A percentile compares a stretch with the other conserved stretches of the same genome.
Conservation (phyloP, 2,329 filamentous ascomycete species). For the Helicocarpus griseus region DNA sequence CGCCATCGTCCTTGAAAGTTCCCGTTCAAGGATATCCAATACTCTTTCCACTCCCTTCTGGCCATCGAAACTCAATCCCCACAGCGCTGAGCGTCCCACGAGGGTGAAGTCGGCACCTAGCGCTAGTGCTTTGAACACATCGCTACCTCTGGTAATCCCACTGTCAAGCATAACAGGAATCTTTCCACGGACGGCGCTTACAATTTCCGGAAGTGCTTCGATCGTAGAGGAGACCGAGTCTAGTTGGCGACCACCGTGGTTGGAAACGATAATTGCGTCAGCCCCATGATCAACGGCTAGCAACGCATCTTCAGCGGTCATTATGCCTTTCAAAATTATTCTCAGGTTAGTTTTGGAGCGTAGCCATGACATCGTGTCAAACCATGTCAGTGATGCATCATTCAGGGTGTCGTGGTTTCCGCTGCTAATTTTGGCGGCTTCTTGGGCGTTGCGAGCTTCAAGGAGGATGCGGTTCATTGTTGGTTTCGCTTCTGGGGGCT, state of each 20-base stretch:
- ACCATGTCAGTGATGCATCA: constrained; percentile 2
- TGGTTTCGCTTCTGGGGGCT: constrained; percentile 39
- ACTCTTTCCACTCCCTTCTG: constrained; percentile 46
- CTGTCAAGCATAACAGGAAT: constrained; percentile 38
- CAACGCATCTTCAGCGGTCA: constrained; percentile 36
- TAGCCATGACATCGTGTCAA: not conserved
- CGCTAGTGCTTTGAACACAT: constrained; percentile 40
- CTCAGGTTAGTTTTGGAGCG: not conserved
- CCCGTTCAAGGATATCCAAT: constrained; percentile 42
- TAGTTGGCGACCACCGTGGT: constrained; percentile 41
- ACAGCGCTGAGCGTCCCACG: constrained; percentile 49
- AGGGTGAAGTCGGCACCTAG: constrained; percentile 50
- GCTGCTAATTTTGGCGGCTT: constrained; percentile 47
- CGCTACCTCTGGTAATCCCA: constrained; percentile 36
- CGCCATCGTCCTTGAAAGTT: constrained; percentile 25
- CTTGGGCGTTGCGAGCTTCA: constrained; percentile 48
- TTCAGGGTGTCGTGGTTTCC: constrained; percentile 50
- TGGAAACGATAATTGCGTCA: constrained; percentile 31
- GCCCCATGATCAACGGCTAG: constrained; percentile 35
- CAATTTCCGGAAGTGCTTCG: constrained; percentile 46
- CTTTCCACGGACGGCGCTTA: constrained; percentile 28
- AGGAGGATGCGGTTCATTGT: constrained; percentile 40
- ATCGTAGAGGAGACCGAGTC: constrained; percentile 37
- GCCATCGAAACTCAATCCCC: constrained; percentile 48
- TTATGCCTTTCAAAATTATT: constrained; percentile 51